phyloP scores from a whole-genome alignment of 495 filamentous ascomycete genomes.

The Lasiosphaeria ovina region DNA sequence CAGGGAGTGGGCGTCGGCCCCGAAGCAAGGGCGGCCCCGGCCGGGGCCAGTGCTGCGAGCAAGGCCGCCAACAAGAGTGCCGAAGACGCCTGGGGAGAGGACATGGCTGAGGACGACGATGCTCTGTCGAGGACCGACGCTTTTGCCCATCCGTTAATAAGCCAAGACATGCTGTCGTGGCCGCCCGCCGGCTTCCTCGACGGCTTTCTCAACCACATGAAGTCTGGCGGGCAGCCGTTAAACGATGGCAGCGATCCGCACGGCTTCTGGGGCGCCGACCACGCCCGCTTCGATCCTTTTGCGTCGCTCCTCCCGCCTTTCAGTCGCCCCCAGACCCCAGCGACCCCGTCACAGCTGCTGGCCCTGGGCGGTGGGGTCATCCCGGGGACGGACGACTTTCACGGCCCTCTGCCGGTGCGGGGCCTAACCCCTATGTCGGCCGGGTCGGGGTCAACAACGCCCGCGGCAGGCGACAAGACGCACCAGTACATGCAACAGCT shows the following conservation, averaged over 20 bases:
- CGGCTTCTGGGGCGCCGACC: not conserved
- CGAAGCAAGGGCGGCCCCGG: not conserved
- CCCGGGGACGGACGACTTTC: not conserved
- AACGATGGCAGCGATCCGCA: not conserved
- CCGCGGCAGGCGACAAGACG: not conserved
- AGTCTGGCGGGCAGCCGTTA: not conserved
- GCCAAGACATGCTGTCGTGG: not conserved
- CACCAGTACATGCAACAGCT: not conserved
- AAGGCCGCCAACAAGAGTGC: not conserved
- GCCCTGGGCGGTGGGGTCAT: not conserved
- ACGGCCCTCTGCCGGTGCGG: not conserved
- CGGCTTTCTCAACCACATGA: not conserved
- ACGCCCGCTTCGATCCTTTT: not conserved
- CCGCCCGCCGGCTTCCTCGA: not conserved
- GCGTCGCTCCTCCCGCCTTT: not conserved
- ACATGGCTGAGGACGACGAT: not conserved
- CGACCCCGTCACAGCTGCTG: not conserved
- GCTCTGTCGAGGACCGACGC: not conserved
- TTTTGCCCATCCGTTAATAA: not conserved
- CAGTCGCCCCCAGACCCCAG: not conserved
- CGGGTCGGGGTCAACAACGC: not conserved
- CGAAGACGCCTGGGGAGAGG: not conserved
- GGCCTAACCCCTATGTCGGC: not conserved
- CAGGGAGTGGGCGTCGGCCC: not conserved
- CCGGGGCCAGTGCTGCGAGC: not conserved